A percentile compares a stretch with the other conserved stretches of the same genome.
Evolutionary conservation across 495 filamentous ascomycete genomes (phyloP).

Genomic region (Aspergillus olivimuriae): DNA sequence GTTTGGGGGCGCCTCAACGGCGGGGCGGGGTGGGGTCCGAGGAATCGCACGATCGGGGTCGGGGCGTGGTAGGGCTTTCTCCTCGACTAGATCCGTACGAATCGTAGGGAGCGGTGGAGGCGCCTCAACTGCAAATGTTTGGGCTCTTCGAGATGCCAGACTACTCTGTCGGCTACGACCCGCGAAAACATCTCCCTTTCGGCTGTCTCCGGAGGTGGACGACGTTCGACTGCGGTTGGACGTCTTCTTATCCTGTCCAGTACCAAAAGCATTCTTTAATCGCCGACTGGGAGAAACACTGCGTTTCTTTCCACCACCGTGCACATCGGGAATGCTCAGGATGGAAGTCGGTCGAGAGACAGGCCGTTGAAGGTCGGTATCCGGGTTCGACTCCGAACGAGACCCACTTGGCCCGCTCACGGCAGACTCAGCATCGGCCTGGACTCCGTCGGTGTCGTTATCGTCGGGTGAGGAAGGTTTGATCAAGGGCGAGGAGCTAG

Average conservation of each 20-base stretch:
- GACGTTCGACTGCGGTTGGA: slow-evolving; percentile 36
- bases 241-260: slow-evolving; percentile 33
- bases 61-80: slow-evolving; percentile 14
- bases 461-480: slow-evolving; percentile 47
- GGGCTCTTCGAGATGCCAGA: slow-evolving; percentile 30
- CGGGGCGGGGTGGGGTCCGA: slow-evolving; percentile 41
- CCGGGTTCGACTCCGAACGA: slow-evolving; percentile 18
- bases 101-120: slow-evolving; percentile 32
- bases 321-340: slow-evolving; percentile 27
- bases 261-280: slow-evolving; percentile 39
- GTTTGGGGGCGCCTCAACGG: no score
- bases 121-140: slow-evolving; percentile 18
- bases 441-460: slow-evolving; percentile 14
- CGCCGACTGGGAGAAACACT: slow-evolving; percentile 39
- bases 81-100: slow-evolving; percentile 29
- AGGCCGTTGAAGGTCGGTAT: slow-evolving; percentile 16
- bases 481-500: slow-evolving; percentile 74
- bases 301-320: slow-evolving; percentile 29
- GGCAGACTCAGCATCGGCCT: slow-evolving; percentile 25
- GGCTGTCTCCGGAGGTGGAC: slow-evolving; percentile 28
- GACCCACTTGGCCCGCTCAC: slow-evolving; percentile 24
- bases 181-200: slow-evolving; percentile 23
- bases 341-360: slow-evolving; percentile 20
- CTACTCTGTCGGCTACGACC: slow-evolving; percentile 34
- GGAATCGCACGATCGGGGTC: slow-evolving; percentile 24